Percentiles rank a stretch among this genome's conserved stretches.
Evolutionary conservation across 2,329 filamentous ascomycete genomes (phyloP).

Genomic region (Fusarium scirpi): DNA sequence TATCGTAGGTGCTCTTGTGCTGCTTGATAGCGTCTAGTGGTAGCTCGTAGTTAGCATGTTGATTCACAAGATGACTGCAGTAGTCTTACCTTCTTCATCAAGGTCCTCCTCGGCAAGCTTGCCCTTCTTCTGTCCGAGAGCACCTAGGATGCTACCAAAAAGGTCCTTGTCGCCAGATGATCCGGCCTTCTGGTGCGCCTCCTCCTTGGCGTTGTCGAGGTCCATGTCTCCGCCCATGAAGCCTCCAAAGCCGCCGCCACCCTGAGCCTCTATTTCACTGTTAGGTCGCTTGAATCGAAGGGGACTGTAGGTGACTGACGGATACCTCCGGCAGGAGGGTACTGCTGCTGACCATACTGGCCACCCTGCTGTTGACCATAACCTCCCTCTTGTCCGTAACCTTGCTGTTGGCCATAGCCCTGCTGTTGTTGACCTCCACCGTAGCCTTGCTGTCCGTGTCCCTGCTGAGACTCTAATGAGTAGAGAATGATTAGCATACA

Average conservation of each 20-base stretch:
- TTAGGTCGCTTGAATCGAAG: slow-evolving; percentile 4
- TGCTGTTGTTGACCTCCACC: slow-evolving; percentile 26
- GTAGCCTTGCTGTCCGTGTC: slow-evolving; percentile 23
- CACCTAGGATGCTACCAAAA: slow-evolving; percentile 62
- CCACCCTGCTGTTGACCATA: slow-evolving; percentile 23
- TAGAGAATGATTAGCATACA: slow-evolving; percentile 13
- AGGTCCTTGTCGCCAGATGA: slow-evolving; percentile 60
- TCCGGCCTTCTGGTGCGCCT: slow-evolving; percentile 61
- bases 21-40: slow-evolving; percentile 73
- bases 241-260: slow-evolving; percentile 53
- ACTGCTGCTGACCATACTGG: slow-evolving; percentile 37
- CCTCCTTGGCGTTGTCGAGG: slow-evolving; percentile 60
- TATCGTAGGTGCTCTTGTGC: slow-evolving; percentile 80
- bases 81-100: slow-evolving; percentile 60
- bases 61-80: too few relatives aligned
- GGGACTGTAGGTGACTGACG: slow-evolving; percentile 42
- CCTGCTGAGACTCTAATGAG: slow-evolving; percentile 26
- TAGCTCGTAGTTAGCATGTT: background rate
- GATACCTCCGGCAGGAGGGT: slow-evolving; percentile 42
- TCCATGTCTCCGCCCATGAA: slow-evolving; percentile 61
- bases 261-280: slow-evolving; percentile 49
- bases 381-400: slow-evolving; percentile 14
- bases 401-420: slow-evolving; percentile 25
- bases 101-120: slow-evolving; percentile 61
- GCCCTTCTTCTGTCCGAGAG: slow-evolving; percentile 63